phyloP scores from a whole-genome alignment of 169 alveolate species.

The Miamiensis avidus region DNA sequence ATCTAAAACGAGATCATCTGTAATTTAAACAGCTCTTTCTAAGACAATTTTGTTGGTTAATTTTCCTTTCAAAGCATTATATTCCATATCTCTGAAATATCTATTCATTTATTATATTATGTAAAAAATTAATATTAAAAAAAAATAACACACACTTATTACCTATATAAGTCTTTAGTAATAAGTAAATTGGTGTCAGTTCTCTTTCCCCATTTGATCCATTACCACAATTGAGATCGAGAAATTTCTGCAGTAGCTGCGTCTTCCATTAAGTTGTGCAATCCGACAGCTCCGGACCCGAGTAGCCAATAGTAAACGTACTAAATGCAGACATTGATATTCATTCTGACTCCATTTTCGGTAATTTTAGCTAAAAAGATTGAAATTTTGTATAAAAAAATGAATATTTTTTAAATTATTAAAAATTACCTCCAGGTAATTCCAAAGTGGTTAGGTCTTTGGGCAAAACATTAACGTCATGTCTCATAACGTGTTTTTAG shows the following conservation, averaged over 20 bases:
- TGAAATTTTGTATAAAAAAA: not conserved
- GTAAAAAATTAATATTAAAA: not conserved
- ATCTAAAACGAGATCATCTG: not conserved
- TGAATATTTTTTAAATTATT: not conserved
- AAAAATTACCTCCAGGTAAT: not conserved
- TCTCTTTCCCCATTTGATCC: conserved; percentile 15
- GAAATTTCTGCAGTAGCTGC: conserved; percentile 53
- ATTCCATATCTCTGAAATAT: conserved; percentile 2
- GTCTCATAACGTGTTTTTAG: conserved; percentile 22
- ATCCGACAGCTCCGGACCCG: conserved; percentile 45
- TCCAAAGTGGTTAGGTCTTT: conserved; percentile 35
- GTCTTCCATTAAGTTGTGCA: conserved; percentile 49
- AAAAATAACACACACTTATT: not conserved
- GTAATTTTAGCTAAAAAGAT: not conserved
- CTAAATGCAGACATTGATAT: conserved; percentile 21
- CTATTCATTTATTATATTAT: not conserved
- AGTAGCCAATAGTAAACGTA: conserved; percentile 43
- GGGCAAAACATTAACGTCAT: conserved; percentile 13
- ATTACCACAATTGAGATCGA: conserved; percentile 42
- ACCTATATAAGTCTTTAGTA: conserved; percentile 12
- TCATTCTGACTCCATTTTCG: conserved; percentile 29
- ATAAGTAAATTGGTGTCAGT: conserved; percentile 8
- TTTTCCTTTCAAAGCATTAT: not conserved
- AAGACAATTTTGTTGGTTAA: not conserved
- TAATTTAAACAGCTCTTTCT: conserved; percentile 9